Evolutionary conservation across 1,284 basidiomycete species (phyloP).

Genomic region (Rhodotorula sp.): DNA sequence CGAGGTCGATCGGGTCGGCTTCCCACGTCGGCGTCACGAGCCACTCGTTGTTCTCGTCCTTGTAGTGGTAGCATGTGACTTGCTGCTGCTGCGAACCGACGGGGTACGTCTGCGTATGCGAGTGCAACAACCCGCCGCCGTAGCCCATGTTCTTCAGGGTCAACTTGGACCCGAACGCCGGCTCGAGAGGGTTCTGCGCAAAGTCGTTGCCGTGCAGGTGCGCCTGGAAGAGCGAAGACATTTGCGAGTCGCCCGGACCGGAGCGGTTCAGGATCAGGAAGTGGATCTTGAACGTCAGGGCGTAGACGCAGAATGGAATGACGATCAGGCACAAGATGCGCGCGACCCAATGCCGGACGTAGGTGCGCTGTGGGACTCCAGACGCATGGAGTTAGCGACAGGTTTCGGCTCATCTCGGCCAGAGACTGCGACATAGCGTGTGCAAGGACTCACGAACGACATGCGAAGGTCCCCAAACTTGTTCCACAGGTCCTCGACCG

Average conservation of each 20-base stretch:
- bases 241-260: constrained; percentile 95
- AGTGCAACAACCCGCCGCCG: constrained; percentile 93
- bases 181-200: constrained; percentile 77
- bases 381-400: constrained; percentile 19
- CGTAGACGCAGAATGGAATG: constrained; percentile 86
- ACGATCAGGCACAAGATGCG: constrained; percentile 82
- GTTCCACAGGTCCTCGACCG: constrained; percentile 96
- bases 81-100: constrained; percentile 93
- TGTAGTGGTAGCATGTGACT: constrained; percentile 99
- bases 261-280: constrained; percentile 91
- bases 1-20: constrained; percentile 62
- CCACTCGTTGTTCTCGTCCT: constrained; percentile 97
- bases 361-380: constrained; percentile 58
- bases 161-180: constrained; percentile 84
- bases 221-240: constrained; percentile 98
- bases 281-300: constrained; percentile 92
- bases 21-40: constrained; percentile 77
- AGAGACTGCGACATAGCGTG: neutral
- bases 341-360: constrained; percentile 87
- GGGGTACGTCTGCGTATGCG: constrained; percentile 92
- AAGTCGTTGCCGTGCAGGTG: constrained; percentile 94
- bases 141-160: constrained; percentile 98
- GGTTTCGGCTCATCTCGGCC: neutral
- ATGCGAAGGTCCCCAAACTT: constrained; percentile 96
- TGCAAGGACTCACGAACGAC: constrained; percentile 64